Evolutionary conservation across 257 asterid species (phyloP).

Genomic region (Schizonepeta tenuifolia): DNA sequence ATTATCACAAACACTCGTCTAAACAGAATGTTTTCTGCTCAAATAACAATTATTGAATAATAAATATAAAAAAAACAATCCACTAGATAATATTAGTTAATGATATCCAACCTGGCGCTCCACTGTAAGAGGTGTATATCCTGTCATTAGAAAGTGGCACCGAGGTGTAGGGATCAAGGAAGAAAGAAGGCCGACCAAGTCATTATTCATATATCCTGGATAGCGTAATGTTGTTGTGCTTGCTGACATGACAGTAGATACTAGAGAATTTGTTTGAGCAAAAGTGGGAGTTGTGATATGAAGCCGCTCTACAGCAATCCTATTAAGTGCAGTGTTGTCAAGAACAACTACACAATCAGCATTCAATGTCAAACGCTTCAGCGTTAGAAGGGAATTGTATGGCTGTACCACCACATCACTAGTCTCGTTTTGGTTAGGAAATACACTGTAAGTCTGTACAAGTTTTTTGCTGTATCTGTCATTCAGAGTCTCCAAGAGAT

Average conservation of each 20-base stretch:
- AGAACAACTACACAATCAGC: conserved; percentile 99
- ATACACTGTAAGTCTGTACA: conserved; percentile 97
- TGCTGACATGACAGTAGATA: conserved; percentile 99
- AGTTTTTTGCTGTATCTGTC: conserved; percentile 99
- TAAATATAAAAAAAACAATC: neutral
- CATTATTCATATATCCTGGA: conserved; percentile 99
- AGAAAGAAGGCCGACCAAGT: conserved; percentile 99
- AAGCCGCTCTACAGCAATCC: conserved; percentile 96
- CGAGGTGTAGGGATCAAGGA: conserved; percentile 99
- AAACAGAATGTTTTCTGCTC: neutral
- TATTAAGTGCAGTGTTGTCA: conserved; percentile 95
- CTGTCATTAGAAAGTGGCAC: conserved; percentile 98
- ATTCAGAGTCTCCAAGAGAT: conserved; percentile 90
- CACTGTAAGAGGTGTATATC: conserved; percentile 98
- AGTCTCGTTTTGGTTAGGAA: conserved; percentile 97
- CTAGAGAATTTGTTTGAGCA: conserved; percentile 92
- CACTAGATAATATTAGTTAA: neutral
- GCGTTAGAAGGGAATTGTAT: conserved; percentile 93
- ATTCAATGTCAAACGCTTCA: conserved; percentile 88
- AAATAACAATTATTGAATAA: neutral
- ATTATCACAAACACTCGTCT: neutral
- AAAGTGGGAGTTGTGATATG: conserved; percentile 94
- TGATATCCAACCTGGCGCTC: conserved; percentile 86
- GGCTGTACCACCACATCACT: conserved; percentile 99
- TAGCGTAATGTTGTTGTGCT: conserved; percentile 97